Evolutionary conservation across 2,329 filamentous ascomycete genomes (phyloP), one percentile per base, ranked within the genome.

Genomic region (Mollisiaceae sp.): DNA sequence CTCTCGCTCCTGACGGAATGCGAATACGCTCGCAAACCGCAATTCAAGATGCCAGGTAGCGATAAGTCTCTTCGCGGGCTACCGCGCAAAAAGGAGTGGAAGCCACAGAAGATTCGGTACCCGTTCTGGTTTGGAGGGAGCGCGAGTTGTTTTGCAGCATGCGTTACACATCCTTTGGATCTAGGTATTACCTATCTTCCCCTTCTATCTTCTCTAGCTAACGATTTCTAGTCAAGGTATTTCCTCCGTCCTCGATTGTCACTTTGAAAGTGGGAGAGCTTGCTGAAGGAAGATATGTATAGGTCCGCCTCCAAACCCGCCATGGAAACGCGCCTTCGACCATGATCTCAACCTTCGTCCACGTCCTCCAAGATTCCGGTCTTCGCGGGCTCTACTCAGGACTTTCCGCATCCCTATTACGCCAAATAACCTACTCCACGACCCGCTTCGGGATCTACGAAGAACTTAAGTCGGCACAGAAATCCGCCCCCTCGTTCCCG

Each of bases 61-160:
- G 27, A 50, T 70, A 67, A 38, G 62, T 59, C 62, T 65, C 47
- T 36, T 60, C 45, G 65, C 54, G 66, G 57, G 22, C 50, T 54
- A 24, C 50, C 50, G 50, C 50, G 50, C 50, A 54, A 54, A 54
- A 60, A 67, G 67, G 59, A 70, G 61, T 47, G 64, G 47, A 69
- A 63, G 41, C 36, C 65, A 41, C 66, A 73, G 75, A 65, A 73
- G 57, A 63, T 81, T 24, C 70, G 74, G 36, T 94, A 94, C 80
- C 91, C 91, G 11, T 94, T 94, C 79, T 98, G 94, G 95, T 98
- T 99, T 78, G 95, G 95, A 69, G 95, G 95, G 63, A 97, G 92
- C 77, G 93, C 94, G 59, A 95, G 92, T 76, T 96, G 92, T 77
- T 90, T 95, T 83, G 94, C 94, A 43, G 94, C 94, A 54, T 90